Percentiles rank a stretch among this genome's conserved stretches.
These are phyloP conservation scores for Mycoemilia scoparia DNA, from an alignment of 192 early-diverging fungal genomes.

Conservation along the genomic window DNA sequence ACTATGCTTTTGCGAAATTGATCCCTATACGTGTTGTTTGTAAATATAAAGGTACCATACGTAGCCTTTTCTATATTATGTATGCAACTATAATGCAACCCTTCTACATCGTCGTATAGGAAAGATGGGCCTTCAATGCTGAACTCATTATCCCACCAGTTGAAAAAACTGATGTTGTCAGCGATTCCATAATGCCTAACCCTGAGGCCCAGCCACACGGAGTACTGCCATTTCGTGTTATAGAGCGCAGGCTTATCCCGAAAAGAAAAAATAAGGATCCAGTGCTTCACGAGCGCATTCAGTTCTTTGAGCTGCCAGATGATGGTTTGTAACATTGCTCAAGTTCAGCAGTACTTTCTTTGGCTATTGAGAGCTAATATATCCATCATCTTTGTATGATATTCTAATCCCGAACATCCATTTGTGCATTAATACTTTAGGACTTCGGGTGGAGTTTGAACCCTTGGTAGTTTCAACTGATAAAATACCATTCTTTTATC, in stretches of 20 bases:
- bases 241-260: constrained; percentile 14
- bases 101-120: too few species aligned
- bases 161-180: constrained; percentile 27
- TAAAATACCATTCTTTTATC: constrained; percentile 29
- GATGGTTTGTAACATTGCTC: constrained; percentile 1
- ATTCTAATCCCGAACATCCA: constrained; percentile 15
- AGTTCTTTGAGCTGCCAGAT: constrained; percentile 2
- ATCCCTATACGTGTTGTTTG: too few species aligned
- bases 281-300: constrained; percentile 13
- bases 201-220: background rate
- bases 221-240: constrained; percentile 1
- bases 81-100: too few species aligned
- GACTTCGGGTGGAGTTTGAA: background rate
- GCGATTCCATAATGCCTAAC: constrained; percentile 5
- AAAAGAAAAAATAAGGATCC: constrained; percentile 24
- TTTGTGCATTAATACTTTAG: too few species aligned
- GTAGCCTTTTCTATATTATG: too few species aligned
- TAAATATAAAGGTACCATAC: too few species aligned
- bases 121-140: constrained; percentile 39
- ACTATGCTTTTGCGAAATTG: too few species aligned
- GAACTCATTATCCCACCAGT: constrained; percentile 43
- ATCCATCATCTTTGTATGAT: too few species aligned
- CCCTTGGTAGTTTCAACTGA: background rate
- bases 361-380: too few species aligned
- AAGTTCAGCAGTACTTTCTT: too few species aligned